Evolutionary conservation across 495 filamentous ascomycete genomes (phyloP).

Genomic region (Saxophila tyrrhenica): DNA sequence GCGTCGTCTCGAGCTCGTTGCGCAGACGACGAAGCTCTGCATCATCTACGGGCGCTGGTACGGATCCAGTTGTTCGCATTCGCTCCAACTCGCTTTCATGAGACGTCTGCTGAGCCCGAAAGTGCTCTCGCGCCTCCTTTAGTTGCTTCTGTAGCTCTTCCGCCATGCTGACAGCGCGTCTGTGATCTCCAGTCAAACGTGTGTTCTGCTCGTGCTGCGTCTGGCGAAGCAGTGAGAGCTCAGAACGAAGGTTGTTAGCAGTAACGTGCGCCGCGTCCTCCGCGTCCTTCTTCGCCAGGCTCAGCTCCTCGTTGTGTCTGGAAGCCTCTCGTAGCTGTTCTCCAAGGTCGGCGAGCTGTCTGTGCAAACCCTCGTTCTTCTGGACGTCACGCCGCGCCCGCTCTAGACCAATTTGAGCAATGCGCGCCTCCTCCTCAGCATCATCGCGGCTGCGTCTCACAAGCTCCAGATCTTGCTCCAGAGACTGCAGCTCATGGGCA

Average conservation of each 20-base stretch:
- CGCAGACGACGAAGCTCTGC: background rate
- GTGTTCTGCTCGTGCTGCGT: background rate
- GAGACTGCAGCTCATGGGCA: background rate
- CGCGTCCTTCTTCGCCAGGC: background rate
- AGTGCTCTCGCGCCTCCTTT: constrained; percentile 11
- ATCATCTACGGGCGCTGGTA: background rate
- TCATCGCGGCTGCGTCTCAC: constrained; percentile 3
- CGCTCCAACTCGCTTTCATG: constrained; percentile 5
- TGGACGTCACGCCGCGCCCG: too few relatives aligned
- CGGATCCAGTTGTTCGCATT: background rate
- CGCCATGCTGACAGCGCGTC: background rate
- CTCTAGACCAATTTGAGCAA: constrained; percentile 11
- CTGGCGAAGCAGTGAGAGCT: background rate
- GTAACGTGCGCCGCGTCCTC: background rate
- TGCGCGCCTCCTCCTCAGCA: constrained; percentile 6
- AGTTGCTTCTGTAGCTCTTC: constrained; percentile 3
- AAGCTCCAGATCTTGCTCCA: constrained; percentile 4
- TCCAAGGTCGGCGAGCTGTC: background rate
- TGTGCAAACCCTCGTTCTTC: background rate
- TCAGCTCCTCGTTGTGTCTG: background rate
- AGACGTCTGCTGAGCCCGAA: background rate
- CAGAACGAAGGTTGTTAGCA: background rate
- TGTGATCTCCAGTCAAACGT: background rate
- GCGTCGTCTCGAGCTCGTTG: background rate
- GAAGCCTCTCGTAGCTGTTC: background rate